Evolutionary conservation across 2,329 filamentous ascomycete species (phyloP), one percentile per base, ranked within the genome.

Genomic region (Colletotrichum phormii): DNA sequence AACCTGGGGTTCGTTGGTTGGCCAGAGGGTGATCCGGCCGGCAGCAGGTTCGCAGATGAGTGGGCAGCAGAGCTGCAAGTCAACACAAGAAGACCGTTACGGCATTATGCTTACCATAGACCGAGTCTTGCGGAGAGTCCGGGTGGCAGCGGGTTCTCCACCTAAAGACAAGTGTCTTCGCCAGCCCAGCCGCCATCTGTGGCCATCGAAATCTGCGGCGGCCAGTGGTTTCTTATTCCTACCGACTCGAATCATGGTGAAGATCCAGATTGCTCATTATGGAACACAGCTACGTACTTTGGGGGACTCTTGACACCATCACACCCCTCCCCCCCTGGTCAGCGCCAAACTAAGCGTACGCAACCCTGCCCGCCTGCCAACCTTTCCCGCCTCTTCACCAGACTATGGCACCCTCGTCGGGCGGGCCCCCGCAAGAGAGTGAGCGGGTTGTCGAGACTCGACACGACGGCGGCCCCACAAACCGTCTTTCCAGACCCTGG

Each of bases 401-500:
- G 62, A 46, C 59, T 63, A 33, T 62, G 22, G 31, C 66, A 70
- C 54, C 55, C 66, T 65, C 60, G 22, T 51, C 61, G 61, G 71
- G 67, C 71, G 61, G 67, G 42, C 70, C 61, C 71, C 71, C 71
- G 60, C 70, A 70, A 49, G 54, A 60, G 42, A 60, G 53, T 54
- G 65, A 70, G 49, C 66, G 66, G 71, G 63, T 51, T 42, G 59
- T 69, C 54, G 13, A 58, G 65, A 55, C 58, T 49, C 57, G 60
- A 42, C 66, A 65, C 35, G 22, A 63, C 51, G 35, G 35, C 71
- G 71, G 71, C 71, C 71, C 71, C 71, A 73, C 71, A 73, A 73
- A 73, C 71, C 71, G 71, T 71, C 33, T 73, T 61, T 60, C 71
- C 55, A 65, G 61, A 73, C 46, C 71, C 71, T 71, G 53, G 66